Base-by-base conservation (phyloP, 2,329 filamentous ascomycete genomes). In the Beauveria australis region DNA sequence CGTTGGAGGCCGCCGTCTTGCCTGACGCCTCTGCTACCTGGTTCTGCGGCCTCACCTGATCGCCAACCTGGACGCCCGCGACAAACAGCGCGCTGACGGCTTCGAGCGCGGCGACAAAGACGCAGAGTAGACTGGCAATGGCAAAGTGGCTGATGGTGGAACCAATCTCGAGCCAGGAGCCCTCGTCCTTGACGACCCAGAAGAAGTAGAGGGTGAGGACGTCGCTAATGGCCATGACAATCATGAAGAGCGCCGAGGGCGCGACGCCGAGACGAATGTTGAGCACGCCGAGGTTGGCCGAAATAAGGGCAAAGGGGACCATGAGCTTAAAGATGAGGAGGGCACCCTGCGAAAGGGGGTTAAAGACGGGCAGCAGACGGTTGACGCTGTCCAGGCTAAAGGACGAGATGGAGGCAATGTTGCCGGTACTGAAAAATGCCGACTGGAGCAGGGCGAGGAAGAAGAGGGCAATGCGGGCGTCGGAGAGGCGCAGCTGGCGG, bases 101-200 rank as follows among this genome's bases (percentile, higher is more conserved):
- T 76, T 99, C 94, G 51, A 99, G 76, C 16, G 83, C 86, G 0
- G 92, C 91, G 48, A 99, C 92, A 76, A 99, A 99, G 9, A 96
- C 87, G 66, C 92, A 94, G 49, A 97, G 71, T 67, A 91, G 73
- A 73, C 91, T 97, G 19, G 92, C 93, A 75, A 99, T 97, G 63
- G 87, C 86, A 74, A 97, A 99, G 72, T 97, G 92, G 69, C 86
- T 96, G 66, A 99, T 99, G 3, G 91, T 97, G 30, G 91, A 96
- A 37, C 94, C 94, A 71, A 99, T 99, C 71, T 99, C 94, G 62
- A 99, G 76, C 94, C 94, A 99, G 24, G 89, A 94, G 0, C 94
- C 94, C 72, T 99, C 94, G 67, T 99, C 94, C 69, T 89, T 89
- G 51, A 99, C 94, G 68, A 96, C 91, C 86, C 91, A 99, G 76